Conservation (phyloP, 2,329 filamentous ascomycete genomes). For the Nemania sp. region DNA sequence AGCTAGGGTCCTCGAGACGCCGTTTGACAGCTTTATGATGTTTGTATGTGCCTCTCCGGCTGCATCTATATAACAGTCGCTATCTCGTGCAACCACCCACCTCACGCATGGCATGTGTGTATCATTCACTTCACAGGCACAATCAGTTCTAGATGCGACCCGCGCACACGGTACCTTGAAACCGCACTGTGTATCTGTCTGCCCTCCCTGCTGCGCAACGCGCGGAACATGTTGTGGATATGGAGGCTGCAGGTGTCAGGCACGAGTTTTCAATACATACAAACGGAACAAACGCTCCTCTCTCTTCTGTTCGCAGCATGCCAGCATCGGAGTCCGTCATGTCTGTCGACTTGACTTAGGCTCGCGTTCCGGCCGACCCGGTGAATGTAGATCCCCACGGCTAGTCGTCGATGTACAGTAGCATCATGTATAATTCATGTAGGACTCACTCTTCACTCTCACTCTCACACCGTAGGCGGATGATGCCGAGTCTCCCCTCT, state of each 20-base stretch:
- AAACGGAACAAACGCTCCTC: slow-evolving; percentile 11
- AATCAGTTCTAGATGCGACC: background rate
- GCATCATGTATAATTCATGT: background rate
- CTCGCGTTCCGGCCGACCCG: slow-evolving; percentile 13
- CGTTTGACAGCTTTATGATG: slow-evolving; percentile 13
- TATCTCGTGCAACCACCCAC: slow-evolving; percentile 5
- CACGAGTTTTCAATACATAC: slow-evolving; percentile 8
- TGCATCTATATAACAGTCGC: slow-evolving; percentile 20
- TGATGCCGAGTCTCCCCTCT: background rate
- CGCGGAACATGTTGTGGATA: slow-evolving; percentile 2
- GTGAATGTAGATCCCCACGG: background rate
- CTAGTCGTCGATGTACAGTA: slow-evolving; percentile 1
- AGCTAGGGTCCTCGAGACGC: slow-evolving; percentile 1
- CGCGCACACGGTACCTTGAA: background rate
- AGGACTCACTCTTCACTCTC: background rate
- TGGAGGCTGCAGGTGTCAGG: slow-evolving; percentile 22
- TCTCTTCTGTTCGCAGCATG: no score
- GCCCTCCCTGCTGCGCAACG: background rate
- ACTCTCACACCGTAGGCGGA: background rate
- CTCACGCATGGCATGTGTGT: background rate
- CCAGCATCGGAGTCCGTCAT: no score
- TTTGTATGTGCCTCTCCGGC: slow-evolving; percentile 17
- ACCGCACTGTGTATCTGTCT: slow-evolving; percentile 3
- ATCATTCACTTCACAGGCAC: background rate
- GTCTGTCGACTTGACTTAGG: background rate